A percentile compares a stretch with the other conserved stretches of the same genome.
phyloP scores from a whole-genome alignment of 805 yeast species.

The Candida sphagnicola region DNA sequence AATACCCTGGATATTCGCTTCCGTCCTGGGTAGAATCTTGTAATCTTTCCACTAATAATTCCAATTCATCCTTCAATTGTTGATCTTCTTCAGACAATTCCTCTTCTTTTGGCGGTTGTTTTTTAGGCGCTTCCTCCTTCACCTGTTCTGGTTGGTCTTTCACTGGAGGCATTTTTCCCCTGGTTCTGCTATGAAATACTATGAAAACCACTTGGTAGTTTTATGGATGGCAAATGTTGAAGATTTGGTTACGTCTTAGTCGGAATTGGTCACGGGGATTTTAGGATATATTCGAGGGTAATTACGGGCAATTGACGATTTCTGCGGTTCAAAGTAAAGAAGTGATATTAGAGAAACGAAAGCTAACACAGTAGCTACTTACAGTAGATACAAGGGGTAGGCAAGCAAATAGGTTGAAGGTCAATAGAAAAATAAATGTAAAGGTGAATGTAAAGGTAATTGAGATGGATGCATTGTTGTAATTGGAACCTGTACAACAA shows the following conservation, averaged over 20 bases:
- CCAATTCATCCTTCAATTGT: slow-evolving; percentile 81
- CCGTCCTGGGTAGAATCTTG: slow-evolving; percentile 44
- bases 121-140: slow-evolving; percentile 20
- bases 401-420: too few relatives aligned
- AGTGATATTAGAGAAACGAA: too few relatives aligned
- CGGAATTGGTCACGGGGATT: too few relatives aligned
- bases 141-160: slow-evolving; percentile 20
- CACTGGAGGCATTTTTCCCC: slow-evolving; percentile 29
- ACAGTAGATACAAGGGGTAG: too few relatives aligned
- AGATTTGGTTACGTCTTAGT: not conserved
- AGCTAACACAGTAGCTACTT: too few relatives aligned
- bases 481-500: too few relatives aligned
- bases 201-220: too few relatives aligned
- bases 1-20: slow-evolving; percentile 55
- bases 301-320: not conserved
- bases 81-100: slow-evolving; percentile 92
- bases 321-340: too few relatives aligned
- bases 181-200: not conserved
- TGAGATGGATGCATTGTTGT: too few relatives aligned
- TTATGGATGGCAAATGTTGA: slow-evolving; percentile 1
- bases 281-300: not conserved
- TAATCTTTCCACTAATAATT: slow-evolving; percentile 77
- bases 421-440: too few relatives aligned
- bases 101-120: slow-evolving; percentile 49
- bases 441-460: too few relatives aligned